Conservation (phyloP, 2,329 filamentous ascomycete genomes). For the Cercospora janseana region DNA sequence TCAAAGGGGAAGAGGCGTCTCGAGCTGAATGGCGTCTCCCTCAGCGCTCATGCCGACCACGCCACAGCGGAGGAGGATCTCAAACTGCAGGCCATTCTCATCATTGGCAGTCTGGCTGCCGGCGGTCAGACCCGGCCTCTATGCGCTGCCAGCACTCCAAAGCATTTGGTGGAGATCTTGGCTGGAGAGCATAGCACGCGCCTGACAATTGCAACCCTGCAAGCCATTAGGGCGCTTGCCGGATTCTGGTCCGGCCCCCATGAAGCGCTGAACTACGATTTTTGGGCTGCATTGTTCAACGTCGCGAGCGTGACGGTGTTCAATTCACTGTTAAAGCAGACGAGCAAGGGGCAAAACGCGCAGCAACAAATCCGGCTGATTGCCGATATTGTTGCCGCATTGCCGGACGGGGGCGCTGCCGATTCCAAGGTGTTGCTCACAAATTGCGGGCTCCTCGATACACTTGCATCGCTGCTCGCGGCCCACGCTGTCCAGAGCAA, state of each 20-base stretch:
- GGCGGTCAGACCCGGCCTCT: slow-evolving; percentile 78
- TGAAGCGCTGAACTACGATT: slow-evolving; percentile 19
- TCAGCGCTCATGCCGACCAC: slow-evolving; percentile 32
- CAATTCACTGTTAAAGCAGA: slow-evolving; percentile 62
- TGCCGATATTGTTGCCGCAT: slow-evolving; percentile 57
- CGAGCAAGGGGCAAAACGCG: slow-evolving; percentile 51
- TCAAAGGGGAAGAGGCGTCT: slow-evolving; percentile 51
- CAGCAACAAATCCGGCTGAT: slow-evolving; percentile 64
- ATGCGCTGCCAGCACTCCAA: slow-evolving; percentile 64
- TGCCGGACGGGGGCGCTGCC: slow-evolving; percentile 57
- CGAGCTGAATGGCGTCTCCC: slow-evolving; percentile 48
- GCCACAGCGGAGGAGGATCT: slow-evolving; percentile 65
- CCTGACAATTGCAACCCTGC: slow-evolving; percentile 70
- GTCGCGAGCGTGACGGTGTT: slow-evolving; percentile 61
- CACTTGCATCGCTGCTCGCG: slow-evolving; percentile 71
- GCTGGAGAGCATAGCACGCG: slow-evolving; percentile 59
- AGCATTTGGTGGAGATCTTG: slow-evolving; percentile 68
- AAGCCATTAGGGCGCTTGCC: slow-evolving; percentile 68
- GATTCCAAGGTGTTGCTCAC: slow-evolving; percentile 69
- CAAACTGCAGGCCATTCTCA: slow-evolving; percentile 74
- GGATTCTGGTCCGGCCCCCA: slow-evolving; percentile 52
- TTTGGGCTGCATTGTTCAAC: slow-evolving; percentile 56
- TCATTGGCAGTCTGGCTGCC: slow-evolving; percentile 81
- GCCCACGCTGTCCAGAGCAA: slow-evolving; percentile 49
- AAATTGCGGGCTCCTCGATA: slow-evolving; percentile 71